Conservation (phyloP, 2,329 filamentous ascomycete species). For the Trichothecium roseum region DNA sequence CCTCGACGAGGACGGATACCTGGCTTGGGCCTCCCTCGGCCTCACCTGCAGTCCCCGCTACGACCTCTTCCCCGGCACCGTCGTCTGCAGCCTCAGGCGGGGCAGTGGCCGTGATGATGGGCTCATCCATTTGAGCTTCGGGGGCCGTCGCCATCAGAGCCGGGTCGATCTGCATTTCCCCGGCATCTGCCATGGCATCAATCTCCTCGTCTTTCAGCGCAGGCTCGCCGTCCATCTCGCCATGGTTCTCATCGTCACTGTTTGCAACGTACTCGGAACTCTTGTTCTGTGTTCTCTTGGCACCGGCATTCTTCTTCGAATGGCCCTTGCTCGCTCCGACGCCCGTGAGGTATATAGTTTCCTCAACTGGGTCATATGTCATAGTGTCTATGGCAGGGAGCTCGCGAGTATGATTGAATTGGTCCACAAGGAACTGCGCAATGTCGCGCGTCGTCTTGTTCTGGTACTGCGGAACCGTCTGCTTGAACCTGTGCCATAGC, state of each 20-base stretch:
- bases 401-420: conserved; percentile 20
- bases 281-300: conserved; percentile 5
- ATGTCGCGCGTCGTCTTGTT: conserved; percentile 21
- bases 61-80: conserved; percentile 5
- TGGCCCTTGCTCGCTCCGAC: conserved; percentile 2
- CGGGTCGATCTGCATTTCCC: conserved; percentile 22
- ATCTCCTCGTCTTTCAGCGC: conserved; percentile 4
- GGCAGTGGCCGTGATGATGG: background rate
- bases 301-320: conserved; percentile 1
- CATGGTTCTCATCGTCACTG: conserved; percentile 14
- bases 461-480: conserved; percentile 19
- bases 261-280: conserved; percentile 19
- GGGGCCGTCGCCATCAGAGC: conserved; percentile 11
- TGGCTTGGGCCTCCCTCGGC: conserved; percentile 3
- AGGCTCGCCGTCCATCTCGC: conserved; percentile 3
- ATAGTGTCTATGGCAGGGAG: conserved; percentile 21
- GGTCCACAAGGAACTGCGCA: conserved; percentile 22
- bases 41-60: conserved; percentile 12
- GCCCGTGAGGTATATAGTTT: conserved; percentile 18
- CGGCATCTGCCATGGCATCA: conserved; percentile 9
- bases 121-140: conserved; percentile 5
- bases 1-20: background rate
- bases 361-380: conserved; percentile 19
- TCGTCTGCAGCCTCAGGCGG: background rate
- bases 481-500: conserved; percentile 27